Conservation (phyloP, 768 basidiomycete species). For the Mrakia gelida region DNA sequence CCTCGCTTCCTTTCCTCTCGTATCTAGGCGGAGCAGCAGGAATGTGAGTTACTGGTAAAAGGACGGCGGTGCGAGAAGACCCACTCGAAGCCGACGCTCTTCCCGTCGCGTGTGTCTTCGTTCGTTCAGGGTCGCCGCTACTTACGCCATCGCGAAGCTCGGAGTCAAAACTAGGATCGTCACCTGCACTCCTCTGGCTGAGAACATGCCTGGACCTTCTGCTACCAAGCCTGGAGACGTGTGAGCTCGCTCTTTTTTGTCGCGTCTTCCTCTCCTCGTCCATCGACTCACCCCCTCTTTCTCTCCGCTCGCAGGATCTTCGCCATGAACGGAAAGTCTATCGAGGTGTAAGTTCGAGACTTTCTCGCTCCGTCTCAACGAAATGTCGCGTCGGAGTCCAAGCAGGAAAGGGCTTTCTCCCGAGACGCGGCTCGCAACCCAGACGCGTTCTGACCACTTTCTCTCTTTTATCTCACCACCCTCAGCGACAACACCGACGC, state of each 20-base stretch:
- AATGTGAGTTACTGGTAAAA: too few species aligned
- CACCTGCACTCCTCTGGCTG: constrained; percentile 66
- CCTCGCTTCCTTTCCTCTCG: too few species aligned
- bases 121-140: constrained; percentile 51
- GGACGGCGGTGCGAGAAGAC: too few species aligned
- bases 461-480: background rate
- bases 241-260: constrained; percentile 47
- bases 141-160: constrained; percentile 74
- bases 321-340: constrained; percentile 81
- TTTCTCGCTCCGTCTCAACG: too few species aligned
- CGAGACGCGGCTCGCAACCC: too few species aligned
- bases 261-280: background rate
- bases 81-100: too few species aligned
- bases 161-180: constrained; percentile 75
- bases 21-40: too few species aligned
- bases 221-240: constrained; percentile 65
- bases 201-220: constrained; percentile 70
- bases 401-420: too few species aligned
- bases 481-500: constrained; percentile 70
- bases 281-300: too few species aligned
- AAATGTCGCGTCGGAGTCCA: background rate
- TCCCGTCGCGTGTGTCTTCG: too few species aligned
- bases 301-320: constrained; percentile 54
- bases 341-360: constrained; percentile 56
- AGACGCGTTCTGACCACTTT: background rate